Evolutionary conservation across 768 basidiomycete species (phyloP).

Genomic region (Leccinum disarticulatum): DNA sequence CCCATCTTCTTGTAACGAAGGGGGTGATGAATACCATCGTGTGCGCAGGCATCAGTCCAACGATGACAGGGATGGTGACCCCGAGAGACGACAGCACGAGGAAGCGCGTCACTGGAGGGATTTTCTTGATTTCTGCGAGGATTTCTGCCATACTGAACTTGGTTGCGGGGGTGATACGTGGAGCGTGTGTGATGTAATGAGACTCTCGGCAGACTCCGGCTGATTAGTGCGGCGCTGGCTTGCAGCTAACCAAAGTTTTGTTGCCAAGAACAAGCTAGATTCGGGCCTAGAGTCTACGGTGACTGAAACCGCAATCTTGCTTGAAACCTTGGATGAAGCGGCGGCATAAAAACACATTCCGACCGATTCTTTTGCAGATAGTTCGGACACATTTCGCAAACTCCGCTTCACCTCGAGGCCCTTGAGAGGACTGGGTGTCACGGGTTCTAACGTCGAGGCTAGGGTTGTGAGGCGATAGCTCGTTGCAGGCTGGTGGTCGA

Average conservation of each 20-base stretch:
- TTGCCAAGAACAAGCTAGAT: too few relatives aligned
- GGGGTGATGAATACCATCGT: slow-evolving; percentile 52
- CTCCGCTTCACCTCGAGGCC: too few relatives aligned
- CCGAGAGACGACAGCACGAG: slow-evolving; percentile 59
- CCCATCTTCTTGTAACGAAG: slow-evolving; percentile 44
- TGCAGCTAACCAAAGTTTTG: too few relatives aligned
- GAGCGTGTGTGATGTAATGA: not conserved
- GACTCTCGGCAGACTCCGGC: not conserved
- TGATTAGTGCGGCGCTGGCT: not conserved
- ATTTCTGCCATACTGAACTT: slow-evolving; percentile 47
- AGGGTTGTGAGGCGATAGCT: not conserved
- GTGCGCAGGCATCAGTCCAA: slow-evolving; percentile 54
- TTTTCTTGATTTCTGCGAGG: slow-evolving; percentile 67
- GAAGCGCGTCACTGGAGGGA: slow-evolving; percentile 81
- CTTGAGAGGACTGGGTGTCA: too few relatives aligned
- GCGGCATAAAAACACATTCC: not conserved
- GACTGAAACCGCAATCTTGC: not conserved
- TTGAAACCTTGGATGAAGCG: not conserved
- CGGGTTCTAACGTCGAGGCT: too few relatives aligned
- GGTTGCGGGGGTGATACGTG: not conserved
- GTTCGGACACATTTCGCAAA: too few relatives aligned
- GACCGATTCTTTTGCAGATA: not conserved
- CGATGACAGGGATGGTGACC: slow-evolving; percentile 56
- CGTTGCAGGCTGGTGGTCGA: too few relatives aligned
- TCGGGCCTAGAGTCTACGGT: too few relatives aligned